phyloP scores from a whole-genome alignment of 257 asterid genomes.

The Solanum gracilifrons region DNA sequence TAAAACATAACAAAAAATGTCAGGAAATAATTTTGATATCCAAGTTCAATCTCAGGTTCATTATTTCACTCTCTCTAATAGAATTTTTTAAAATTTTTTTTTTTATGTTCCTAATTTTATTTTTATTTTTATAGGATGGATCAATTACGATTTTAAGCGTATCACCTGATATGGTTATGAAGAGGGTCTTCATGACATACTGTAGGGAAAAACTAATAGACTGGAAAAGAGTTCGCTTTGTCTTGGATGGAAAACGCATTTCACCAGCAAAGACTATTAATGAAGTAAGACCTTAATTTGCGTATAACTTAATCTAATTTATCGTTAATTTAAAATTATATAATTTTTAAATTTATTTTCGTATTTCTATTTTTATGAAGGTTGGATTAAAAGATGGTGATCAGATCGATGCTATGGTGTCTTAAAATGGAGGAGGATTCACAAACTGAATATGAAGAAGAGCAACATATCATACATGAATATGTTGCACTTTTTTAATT shows the following conservation, averaged over 20 bases:
- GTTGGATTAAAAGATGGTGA: background rate
- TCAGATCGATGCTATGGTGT: background rate
- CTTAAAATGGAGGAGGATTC: background rate
- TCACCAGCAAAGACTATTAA: background rate
- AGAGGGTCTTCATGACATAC: background rate
- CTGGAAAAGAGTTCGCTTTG: background rate
- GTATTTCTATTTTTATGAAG: background rate
- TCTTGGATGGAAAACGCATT: background rate
- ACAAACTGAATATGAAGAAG: background rate
- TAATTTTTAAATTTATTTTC: background rate
- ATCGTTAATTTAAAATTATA: background rate
- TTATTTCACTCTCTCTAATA: background rate
- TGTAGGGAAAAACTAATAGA: background rate
- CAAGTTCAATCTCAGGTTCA: background rate
- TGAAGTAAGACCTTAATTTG: background rate
- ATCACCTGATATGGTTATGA: background rate
- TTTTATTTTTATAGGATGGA: background rate
- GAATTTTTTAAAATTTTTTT: background rate
- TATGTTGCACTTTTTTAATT: background rate
- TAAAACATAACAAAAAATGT: background rate
- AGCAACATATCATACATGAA: background rate
- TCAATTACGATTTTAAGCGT: background rate
- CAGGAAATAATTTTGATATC: background rate
- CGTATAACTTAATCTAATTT: background rate
- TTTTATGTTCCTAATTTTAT: background rate